A percentile compares a stretch with the other conserved stretches of the same genome.
Evolutionary conservation across 2,329 filamentous ascomycete species (phyloP).

Genomic region (Alternaria infectoria): DNA sequence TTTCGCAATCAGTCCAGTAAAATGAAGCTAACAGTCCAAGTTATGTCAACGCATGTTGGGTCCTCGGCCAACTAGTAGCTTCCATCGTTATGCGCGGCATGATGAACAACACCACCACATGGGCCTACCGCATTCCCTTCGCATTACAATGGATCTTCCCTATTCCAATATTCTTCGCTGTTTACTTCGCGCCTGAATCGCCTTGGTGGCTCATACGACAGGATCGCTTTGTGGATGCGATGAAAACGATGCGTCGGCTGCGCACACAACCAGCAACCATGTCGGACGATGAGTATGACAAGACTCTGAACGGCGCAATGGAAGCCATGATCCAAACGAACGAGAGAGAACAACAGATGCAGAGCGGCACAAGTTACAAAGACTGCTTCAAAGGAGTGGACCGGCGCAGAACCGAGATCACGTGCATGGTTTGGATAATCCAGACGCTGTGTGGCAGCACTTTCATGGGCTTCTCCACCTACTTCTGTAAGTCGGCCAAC

Average conservation of each 20-base stretch:
- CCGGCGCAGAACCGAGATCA: constrained; percentile 76
- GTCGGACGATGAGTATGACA: constrained; percentile 11
- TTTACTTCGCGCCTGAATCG: constrained; percentile 70
- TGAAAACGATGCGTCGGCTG: constrained; percentile 37
- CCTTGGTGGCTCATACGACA: constrained; percentile 76
- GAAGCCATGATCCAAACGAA: constrained; percentile 82
- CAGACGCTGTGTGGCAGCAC: constrained; percentile 44
- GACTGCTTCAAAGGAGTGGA: constrained; percentile 84
- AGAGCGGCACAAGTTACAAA: constrained; percentile 70
- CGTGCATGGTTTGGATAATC: constrained; percentile 56
- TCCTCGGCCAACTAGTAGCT: constrained; percentile 67
- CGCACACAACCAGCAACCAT: constrained; percentile 13
- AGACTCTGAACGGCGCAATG: neutral
- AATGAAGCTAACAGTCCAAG: constrained; percentile 1
- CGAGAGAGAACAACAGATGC: constrained; percentile 72
- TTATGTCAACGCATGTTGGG: constrained; percentile 38
- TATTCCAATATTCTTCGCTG: constrained; percentile 65
- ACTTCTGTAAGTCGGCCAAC: constrained; percentile 42
- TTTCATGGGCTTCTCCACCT: constrained; percentile 44
- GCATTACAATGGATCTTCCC: constrained; percentile 64
- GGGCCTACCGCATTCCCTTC: constrained; percentile 68
- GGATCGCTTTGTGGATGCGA: constrained; percentile 66
- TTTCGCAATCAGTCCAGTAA: neutral
- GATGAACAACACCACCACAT: constrained; percentile 63
- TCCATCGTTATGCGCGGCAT: constrained; percentile 71